These are phyloP conservation scores for Ustilago nuda DNA, from an alignment of 1,284 basidiomycete genomes.

Conservation along the genomic window DNA sequence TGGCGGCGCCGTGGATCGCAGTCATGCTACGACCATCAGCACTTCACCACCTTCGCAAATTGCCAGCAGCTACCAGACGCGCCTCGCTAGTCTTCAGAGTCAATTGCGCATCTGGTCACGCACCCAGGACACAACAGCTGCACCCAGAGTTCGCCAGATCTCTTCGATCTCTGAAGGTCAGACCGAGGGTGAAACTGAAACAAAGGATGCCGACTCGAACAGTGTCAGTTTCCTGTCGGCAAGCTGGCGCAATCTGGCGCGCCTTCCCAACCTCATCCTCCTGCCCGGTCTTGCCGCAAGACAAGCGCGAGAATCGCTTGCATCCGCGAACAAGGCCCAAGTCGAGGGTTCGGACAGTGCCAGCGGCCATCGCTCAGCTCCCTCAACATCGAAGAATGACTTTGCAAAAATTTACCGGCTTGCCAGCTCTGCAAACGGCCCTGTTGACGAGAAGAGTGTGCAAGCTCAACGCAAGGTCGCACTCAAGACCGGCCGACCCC, in stretches of 20 bases:
- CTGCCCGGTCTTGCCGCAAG: slow-evolving; percentile 46
- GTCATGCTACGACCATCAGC: slow-evolving; percentile 14
- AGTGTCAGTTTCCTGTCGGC: slow-evolving; percentile 31
- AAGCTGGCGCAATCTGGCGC: slow-evolving; percentile 49
- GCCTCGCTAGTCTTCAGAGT: slow-evolving; percentile 42
- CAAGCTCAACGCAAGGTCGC: slow-evolving; percentile 32
- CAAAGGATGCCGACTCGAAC: slow-evolving; percentile 23
- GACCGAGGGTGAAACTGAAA: slow-evolving; percentile 12
- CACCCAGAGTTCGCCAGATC: slow-evolving; percentile 21
- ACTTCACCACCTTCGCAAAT: slow-evolving; percentile 22
- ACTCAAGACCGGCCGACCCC: slow-evolving; percentile 33
- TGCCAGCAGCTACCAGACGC: slow-evolving; percentile 41
- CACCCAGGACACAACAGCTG: neutral
- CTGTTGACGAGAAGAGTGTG: slow-evolving; percentile 13
- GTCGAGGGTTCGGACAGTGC: neutral
- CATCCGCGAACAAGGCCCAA: slow-evolving; percentile 19
- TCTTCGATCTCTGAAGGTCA: slow-evolving; percentile 37
- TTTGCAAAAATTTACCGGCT: slow-evolving; percentile 42
- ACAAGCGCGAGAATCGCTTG: slow-evolving; percentile 34
- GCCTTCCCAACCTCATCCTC: slow-evolving; percentile 50
- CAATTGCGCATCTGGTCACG: slow-evolving; percentile 50
- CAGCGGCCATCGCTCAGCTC: neutral
- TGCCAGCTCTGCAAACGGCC: slow-evolving; percentile 12
- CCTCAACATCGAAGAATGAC: slow-evolving; percentile 12
- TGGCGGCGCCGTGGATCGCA: slow-evolving; percentile 3